These are phyloP conservation scores for Gossypium sturtianum DNA, from an alignment of 345 rosid genomes.

Conservation along the genomic window DNA sequence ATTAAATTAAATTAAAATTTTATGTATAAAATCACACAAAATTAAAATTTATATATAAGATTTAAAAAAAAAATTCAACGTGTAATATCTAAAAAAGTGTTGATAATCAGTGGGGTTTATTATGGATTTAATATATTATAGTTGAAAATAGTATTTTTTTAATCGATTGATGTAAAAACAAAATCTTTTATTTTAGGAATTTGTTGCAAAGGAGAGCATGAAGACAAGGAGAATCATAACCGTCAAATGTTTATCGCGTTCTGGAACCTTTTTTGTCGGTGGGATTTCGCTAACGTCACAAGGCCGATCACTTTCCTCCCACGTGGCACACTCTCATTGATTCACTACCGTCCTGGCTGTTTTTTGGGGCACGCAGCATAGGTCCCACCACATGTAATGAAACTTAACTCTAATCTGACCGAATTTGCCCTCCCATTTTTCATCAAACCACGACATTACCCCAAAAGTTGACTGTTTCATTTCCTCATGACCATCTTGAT, in stretches of 20 bases:
- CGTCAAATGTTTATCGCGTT: not conserved
- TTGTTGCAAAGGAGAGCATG: not conserved
- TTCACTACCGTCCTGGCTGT: not conserved
- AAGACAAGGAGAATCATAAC: not conserved
- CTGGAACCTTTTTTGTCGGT: not conserved
- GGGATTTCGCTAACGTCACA: not conserved
- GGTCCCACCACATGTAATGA: not conserved
- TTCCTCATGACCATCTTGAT: not conserved
- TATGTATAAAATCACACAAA: no score
- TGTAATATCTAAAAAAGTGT: no score
- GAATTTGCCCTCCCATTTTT: not conserved
- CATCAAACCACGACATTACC: not conserved
- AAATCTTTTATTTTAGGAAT: not conserved
- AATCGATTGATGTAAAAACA: not conserved
- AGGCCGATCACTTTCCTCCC: not conserved
- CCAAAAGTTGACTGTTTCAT: not conserved
- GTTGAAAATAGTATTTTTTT: no score
- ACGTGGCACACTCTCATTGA: not conserved
- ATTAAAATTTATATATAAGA: no score
- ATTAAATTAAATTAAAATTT: no score
- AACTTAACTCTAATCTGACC: not conserved
- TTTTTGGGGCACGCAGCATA: not conserved
- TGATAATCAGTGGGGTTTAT: no score
- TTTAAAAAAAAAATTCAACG: no score
- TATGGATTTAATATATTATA: no score